Percentiles rank a stretch among this genome's conserved stretches.
Conservation (phyloP, 805 yeast species). For the Suhomyces emberorum region DNA sequence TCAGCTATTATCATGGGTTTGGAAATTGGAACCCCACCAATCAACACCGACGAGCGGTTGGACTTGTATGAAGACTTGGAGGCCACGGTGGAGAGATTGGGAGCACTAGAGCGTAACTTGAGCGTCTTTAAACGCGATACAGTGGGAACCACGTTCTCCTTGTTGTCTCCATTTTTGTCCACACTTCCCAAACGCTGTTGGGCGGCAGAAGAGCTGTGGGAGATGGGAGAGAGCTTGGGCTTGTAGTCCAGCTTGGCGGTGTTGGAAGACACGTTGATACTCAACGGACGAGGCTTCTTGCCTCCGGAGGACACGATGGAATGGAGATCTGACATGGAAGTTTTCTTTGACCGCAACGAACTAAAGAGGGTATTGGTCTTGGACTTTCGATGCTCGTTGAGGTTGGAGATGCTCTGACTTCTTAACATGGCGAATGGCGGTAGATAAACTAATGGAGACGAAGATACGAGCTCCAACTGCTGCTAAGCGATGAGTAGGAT, state of each 20-base stretch:
- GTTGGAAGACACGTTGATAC: neutral
- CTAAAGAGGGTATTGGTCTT: conserved; percentile 11
- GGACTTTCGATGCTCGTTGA: conserved; percentile 16
- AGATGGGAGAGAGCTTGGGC: conserved; percentile 1
- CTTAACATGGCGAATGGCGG: conserved; percentile 18
- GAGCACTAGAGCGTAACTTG: conserved; percentile 21
- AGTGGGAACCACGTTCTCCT: conserved; percentile 12
- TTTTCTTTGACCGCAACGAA: conserved; percentile 14
- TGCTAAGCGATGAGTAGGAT: no score
- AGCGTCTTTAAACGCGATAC: conserved; percentile 6
- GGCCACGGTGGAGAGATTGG: conserved; percentile 13
- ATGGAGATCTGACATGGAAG: conserved; percentile 6
- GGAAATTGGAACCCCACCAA: neutral
- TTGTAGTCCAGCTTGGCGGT: neutral
- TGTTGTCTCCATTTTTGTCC: conserved; percentile 6
- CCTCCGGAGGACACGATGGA: neutral
- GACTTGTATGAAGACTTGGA: neutral
- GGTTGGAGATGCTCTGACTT: conserved; percentile 24
- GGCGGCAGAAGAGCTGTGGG: conserved; percentile 2
- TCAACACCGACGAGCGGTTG: neutral
- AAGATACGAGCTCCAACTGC: no score
- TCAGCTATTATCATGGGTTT: conserved; percentile 11
- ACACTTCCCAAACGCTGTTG: conserved; percentile 2
- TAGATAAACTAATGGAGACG: neutral
- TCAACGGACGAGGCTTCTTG: neutral